Evolutionary conservation across 345 rosid species (phyloP).

Genomic region (Crucihimalaya himalaica): DNA sequence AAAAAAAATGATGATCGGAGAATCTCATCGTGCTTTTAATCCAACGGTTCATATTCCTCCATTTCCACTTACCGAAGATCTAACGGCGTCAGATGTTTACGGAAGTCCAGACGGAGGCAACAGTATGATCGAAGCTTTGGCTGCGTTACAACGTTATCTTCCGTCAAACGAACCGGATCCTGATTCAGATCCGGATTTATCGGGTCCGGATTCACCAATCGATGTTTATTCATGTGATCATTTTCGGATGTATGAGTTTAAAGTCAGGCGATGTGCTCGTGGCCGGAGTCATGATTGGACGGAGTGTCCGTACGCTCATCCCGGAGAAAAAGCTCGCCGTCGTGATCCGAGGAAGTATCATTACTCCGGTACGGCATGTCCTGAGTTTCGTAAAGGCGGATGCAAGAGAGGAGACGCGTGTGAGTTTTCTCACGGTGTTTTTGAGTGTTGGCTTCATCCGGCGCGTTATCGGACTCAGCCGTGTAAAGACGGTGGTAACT

Average conservation of each 20-base stretch:
- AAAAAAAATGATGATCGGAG: conserved; percentile 71
- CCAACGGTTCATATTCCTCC: conserved; percentile 59
- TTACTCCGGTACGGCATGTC: conserved; percentile 84
- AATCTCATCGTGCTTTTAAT: conserved; percentile 50
- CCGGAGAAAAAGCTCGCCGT: conserved; percentile 91
- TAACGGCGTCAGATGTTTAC: conserved; percentile 37
- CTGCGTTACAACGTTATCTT: conserved; percentile 64
- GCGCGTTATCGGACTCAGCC: conserved; percentile 89
- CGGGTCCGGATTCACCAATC: conserved; percentile 50
- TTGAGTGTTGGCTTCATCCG: conserved; percentile 99
- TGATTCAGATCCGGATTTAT: conserved; percentile 52
- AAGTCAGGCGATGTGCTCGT: conserved; percentile 76
- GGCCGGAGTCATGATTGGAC: conserved; percentile 98
- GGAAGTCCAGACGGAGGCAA: conserved; percentile 35
- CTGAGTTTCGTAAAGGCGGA: conserved; percentile 74
- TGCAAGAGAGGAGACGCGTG: conserved; percentile 81
- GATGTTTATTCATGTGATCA: conserved; percentile 82
- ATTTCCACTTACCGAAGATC: conserved; percentile 62
- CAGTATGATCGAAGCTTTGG: conserved; percentile 52
- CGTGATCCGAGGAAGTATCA: conserved; percentile 81
- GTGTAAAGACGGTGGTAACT: conserved; percentile 79
- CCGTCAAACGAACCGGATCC: conserved; percentile 59
- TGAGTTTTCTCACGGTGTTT: conserved; percentile 94
- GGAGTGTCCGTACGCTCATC: conserved; percentile 96
- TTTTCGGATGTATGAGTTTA: conserved; percentile 90